Evolutionary conservation across 2,329 filamentous ascomycete genomes (phyloP).

Genomic region (Chaetomiaceae sp.): DNA sequence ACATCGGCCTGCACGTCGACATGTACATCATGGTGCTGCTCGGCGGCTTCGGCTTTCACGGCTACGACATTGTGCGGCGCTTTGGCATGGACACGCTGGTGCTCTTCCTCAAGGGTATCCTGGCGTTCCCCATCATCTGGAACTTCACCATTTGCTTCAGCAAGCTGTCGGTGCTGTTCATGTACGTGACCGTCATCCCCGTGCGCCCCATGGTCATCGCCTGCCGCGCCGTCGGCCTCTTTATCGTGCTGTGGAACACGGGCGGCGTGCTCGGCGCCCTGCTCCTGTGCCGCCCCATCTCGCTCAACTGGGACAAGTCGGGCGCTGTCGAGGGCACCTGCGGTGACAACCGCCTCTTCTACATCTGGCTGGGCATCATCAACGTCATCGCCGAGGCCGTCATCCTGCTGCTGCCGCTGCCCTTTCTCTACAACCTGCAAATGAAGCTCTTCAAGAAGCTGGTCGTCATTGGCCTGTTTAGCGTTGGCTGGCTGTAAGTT

Average conservation of each 20-base stretch:
- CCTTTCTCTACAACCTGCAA: neutral
- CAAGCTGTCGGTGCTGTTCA: constrained; percentile 9
- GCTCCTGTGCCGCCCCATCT: constrained; percentile 1
- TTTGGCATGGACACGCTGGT: constrained; percentile 7
- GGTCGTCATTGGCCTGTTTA: constrained; percentile 4
- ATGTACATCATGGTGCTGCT: constrained; percentile 5
- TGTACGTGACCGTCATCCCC: constrained; percentile 3
- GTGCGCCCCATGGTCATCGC: neutral
- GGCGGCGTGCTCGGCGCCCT: neutral
- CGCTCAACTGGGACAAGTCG: constrained; percentile 1
- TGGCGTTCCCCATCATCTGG: constrained; percentile 7
- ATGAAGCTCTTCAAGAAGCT: constrained; percentile 6
- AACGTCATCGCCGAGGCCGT: constrained; percentile 2
- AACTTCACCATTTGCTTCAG: constrained; percentile 7
- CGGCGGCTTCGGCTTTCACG: constrained; percentile 6
- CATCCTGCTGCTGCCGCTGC: constrained; percentile 3
- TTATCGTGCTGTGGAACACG: constrained; percentile 3
- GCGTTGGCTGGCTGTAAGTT: constrained; percentile 5
- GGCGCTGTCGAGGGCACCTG: neutral
- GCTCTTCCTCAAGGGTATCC: constrained; percentile 4
- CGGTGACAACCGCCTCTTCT: neutral
- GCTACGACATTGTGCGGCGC: neutral
- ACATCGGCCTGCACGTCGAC: constrained; percentile 4
- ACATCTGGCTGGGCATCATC: constrained; percentile 4
- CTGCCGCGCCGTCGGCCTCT: constrained; percentile 1